Conservation (phyloP, 1,284 basidiomycete species). For the Ganoderma sinense region DNA sequence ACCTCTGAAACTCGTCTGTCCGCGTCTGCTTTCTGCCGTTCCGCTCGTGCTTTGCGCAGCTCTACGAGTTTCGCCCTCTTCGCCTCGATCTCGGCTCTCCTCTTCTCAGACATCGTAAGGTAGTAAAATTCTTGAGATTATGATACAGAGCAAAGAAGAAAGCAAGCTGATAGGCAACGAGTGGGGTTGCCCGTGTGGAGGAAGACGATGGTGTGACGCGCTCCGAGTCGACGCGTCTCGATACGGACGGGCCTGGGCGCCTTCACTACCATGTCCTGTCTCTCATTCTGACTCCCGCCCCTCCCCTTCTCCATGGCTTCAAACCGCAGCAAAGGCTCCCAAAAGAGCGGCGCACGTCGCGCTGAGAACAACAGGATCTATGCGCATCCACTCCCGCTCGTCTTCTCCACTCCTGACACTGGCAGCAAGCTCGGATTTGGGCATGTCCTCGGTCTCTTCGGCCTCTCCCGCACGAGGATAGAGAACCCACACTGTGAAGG, state of each 20-base stretch:
- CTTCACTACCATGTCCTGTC: background rate
- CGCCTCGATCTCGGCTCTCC: constrained; percentile 88
- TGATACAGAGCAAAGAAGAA: background rate
- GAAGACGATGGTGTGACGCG: background rate
- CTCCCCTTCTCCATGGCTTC: constrained; percentile 50
- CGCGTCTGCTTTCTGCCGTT: constrained; percentile 67
- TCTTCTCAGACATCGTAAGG: constrained; percentile 47
- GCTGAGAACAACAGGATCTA: constrained; percentile 74
- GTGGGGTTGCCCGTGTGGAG: no score
- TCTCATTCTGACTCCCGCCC: constrained; percentile 6
- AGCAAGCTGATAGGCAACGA: constrained; percentile 1
- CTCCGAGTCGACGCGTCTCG: constrained; percentile 18
- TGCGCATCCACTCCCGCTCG: constrained; percentile 67
- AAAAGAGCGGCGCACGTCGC: constrained; percentile 60
- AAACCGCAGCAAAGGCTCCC: constrained; percentile 42
- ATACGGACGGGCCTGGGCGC: constrained; percentile 6
- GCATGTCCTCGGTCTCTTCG: constrained; percentile 59
- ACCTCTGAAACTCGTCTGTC: constrained; percentile 59
- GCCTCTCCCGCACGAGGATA: constrained; percentile 54
- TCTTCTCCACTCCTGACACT: constrained; percentile 54
- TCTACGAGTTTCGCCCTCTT: constrained; percentile 92
- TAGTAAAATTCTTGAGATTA: background rate
- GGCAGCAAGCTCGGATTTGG: constrained; percentile 43
- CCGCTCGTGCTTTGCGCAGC: constrained; percentile 75
- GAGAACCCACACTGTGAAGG: constrained; percentile 74